Base-by-base conservation (phyloP, 2,329 filamentous ascomycete species). In the Neocatenulostroma microsporum region DNA sequence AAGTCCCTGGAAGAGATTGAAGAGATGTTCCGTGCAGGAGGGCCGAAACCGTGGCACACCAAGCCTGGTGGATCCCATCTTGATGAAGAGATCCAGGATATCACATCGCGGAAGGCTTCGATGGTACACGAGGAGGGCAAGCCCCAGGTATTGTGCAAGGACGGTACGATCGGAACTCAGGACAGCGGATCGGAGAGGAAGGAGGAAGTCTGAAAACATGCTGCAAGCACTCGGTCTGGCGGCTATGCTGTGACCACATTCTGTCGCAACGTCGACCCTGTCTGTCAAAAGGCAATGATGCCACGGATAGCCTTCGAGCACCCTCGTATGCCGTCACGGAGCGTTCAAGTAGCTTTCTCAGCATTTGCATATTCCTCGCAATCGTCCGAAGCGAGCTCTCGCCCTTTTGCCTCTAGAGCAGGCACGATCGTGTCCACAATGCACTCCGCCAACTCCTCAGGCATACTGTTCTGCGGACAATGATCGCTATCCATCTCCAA, bases 1-100 rank as follows among this genome's bases (percentile, higher is more conserved):
- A 63, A 63, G 46, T 57, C 55, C 1, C 49, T 64, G 8, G 62
- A 64, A 34, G 61, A 64, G 18, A 51, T 64, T 21, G 62, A 64
- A 40, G 52, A 58, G 37, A 42, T 63, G 44, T 64, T 63, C 42
- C 51, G 51, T 21, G 26, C 50, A 12, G 51, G 54, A 11, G 56
- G 56, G 2, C 57, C 58, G 8, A 52, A 48, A 40, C 46, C 60
- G 13, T 63, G 60, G 60, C 44, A 56, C 36, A 64, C 61, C 2
- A 57, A 53, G 44, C 54, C 55, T 26, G 60, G 59, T 4, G 40
- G 58, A 13, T 56, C 54, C 5, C 44, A 50, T 30, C 42, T 65
- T 5, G 55, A 60, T 19, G 42, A 40, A 5, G 43, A 37, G 13
- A 44, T 48, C 12, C 39, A 37, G 19, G 47, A 46, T 24, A 38